Percentiles rank a stretch among this genome's conserved stretches.
Evolutionary conservation across 2,329 filamentous ascomycete genomes (phyloP).

Genomic region (Dendrostoma leiphaemia): DNA sequence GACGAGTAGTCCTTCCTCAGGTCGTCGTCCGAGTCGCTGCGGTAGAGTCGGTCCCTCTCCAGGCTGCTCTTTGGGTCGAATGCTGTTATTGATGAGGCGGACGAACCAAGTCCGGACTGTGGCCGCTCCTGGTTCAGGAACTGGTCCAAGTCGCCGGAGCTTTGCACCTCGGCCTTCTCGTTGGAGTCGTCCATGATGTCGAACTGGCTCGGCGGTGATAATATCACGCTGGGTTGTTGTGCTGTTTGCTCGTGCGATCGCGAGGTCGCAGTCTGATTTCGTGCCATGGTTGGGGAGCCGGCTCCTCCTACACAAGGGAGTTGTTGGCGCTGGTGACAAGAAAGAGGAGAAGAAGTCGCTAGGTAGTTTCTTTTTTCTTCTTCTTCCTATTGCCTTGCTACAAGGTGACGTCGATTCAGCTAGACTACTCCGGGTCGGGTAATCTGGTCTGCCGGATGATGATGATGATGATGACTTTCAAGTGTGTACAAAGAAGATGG

Average conservation of each 20-base stretch:
- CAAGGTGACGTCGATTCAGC: background rate
- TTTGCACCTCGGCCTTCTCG: slow-evolving; percentile 9
- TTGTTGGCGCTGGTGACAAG: background rate
- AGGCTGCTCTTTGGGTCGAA: slow-evolving; percentile 14
- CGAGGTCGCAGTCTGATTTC: slow-evolving; percentile 6
- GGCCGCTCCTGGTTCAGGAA: slow-evolving; percentile 11
- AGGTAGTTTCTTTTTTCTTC: background rate
- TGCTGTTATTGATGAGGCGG: slow-evolving; percentile 15
- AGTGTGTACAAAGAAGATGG: background rate
- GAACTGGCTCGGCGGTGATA: slow-evolving; percentile 12
- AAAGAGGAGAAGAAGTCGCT: background rate
- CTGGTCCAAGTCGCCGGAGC: slow-evolving; percentile 5
- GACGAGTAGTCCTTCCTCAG: slow-evolving; percentile 16
- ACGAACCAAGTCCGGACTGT: slow-evolving; percentile 6
- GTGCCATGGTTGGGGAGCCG: slow-evolving; percentile 11
- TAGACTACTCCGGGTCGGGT: background rate
- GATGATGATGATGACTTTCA: no score
- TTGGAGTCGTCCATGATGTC: slow-evolving; percentile 12
- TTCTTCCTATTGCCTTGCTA: background rate
- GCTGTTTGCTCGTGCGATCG: background rate
- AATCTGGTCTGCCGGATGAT: background rate
- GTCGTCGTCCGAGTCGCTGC: slow-evolving; percentile 14
- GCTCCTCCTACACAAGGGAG: slow-evolving; percentile 9
- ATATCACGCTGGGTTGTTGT: slow-evolving; percentile 2
- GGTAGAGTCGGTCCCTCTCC: slow-evolving; percentile 7